Conservation (phyloP, 2,329 filamentous ascomycete genomes). For the Oidium heveae region DNA sequence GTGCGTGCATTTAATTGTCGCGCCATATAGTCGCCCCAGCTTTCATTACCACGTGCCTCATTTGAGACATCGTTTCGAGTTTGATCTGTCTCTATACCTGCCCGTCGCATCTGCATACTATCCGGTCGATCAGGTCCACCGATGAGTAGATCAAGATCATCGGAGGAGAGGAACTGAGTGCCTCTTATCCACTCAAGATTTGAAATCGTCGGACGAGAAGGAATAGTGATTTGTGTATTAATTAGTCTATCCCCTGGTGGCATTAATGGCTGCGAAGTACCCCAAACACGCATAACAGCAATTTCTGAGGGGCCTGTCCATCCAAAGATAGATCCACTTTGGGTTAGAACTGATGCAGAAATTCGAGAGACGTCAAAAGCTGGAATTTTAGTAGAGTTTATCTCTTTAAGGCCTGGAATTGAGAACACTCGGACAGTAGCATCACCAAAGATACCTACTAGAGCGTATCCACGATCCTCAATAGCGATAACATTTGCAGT, state of each 20-base stretch:
- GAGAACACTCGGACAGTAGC: constrained; percentile 57
- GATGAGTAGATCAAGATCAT: constrained; percentile 75
- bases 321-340: constrained; percentile 58
- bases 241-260: constrained; percentile 46
- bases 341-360: constrained; percentile 41
- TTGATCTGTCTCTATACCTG: constrained; percentile 49
- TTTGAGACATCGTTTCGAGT: constrained; percentile 13
- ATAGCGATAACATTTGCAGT: constrained; percentile 53
- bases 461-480: constrained; percentile 47
- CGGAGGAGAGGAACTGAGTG: constrained; percentile 68
- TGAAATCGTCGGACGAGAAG: constrained; percentile 73
- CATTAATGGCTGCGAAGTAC: constrained; percentile 38
- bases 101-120: constrained; percentile 67
- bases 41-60: constrained; percentile 21
- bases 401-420: constrained; percentile 69
- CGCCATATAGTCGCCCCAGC: constrained; percentile 57
- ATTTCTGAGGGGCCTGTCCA: constrained; percentile 80
- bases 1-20: constrained; percentile 76
- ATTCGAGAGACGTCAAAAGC: constrained; percentile 53
- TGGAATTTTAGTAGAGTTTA: constrained; percentile 40
- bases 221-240: constrained; percentile 49
- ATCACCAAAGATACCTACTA: constrained; percentile 70
- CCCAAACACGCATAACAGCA: constrained; percentile 64
- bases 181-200: constrained; percentile 93
- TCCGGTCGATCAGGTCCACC: constrained; percentile 71